These are phyloP conservation scores for Poa pratensis DNA, from an alignment of 176 grass and related monocot species.

Conservation along the genomic window DNA sequence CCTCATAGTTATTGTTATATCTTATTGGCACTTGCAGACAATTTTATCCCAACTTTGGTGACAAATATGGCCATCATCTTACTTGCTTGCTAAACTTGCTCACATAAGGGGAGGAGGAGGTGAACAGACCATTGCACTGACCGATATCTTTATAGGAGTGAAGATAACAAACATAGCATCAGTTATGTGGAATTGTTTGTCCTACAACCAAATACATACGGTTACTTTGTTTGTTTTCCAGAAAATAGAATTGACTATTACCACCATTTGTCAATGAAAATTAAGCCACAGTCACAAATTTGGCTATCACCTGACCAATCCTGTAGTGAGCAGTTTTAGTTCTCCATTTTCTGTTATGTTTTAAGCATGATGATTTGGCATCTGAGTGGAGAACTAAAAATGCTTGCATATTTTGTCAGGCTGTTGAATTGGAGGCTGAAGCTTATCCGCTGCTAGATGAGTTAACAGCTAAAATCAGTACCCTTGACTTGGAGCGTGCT, in stretches of 20 bases:
- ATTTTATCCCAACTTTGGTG: neutral
- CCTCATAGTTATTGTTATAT: neutral
- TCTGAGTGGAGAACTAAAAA: slow-evolving; percentile 24
- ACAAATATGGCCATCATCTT: neutral
- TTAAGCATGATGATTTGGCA: slow-evolving; percentile 28
- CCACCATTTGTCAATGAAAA: slow-evolving; percentile 15
- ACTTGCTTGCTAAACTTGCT: neutral
- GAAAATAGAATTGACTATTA: neutral
- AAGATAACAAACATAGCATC: neutral
- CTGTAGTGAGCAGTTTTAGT: neutral
- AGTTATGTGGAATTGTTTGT: neutral
- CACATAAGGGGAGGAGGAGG: neutral
- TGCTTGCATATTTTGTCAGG: slow-evolving; percentile 51
- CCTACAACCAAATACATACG: neutral
- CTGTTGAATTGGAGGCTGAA: slow-evolving; percentile 87
- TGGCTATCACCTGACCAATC: neutral
- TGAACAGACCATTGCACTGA: neutral
- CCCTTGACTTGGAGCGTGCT: slow-evolving; percentile 83
- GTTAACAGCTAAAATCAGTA: slow-evolving; percentile 80
- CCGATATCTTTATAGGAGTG: neutral
- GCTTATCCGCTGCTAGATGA: slow-evolving; percentile 92
- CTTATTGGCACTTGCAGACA: neutral
- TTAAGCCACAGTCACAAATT: slow-evolving; percentile 13
- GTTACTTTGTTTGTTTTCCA: slow-evolving; percentile 4
- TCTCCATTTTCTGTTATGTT: neutral